These are phyloP conservation scores for Anethum foeniculum DNA, from an alignment of 140 eudicot species.

Conservation along the genomic window DNA sequence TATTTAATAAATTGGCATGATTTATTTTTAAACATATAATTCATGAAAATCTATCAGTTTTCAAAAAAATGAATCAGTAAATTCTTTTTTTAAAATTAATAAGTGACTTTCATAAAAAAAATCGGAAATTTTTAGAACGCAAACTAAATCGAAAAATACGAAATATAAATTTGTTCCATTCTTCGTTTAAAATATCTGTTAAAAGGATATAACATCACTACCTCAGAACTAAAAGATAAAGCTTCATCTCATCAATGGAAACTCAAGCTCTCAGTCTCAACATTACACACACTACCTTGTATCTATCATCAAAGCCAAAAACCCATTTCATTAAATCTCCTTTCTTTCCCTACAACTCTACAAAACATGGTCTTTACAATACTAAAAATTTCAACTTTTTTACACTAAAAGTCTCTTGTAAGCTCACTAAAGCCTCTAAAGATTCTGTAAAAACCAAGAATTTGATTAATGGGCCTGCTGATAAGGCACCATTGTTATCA, in stretches of 20 bases:
- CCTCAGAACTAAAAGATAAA: conserved; percentile 1
- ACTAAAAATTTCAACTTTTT: conserved; percentile 3
- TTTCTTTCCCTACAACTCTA: conserved; percentile 13
- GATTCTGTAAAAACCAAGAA: conserved; percentile 22
- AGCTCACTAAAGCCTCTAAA: conserved; percentile 37
- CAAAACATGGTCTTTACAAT: conserved; percentile 7
- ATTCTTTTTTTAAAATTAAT: too few species aligned
- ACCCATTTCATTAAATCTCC: conserved; percentile 20
- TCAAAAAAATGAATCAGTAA: too few species aligned
- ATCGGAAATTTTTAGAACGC: too few species aligned
- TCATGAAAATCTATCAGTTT: too few species aligned
- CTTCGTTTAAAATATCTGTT: background rate
- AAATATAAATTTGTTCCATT: too few species aligned
- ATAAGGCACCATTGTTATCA: conserved; percentile 57
- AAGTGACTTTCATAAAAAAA: too few species aligned
- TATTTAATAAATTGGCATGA: too few species aligned
- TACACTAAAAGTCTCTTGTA: conserved; percentile 17
- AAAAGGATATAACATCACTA: background rate
- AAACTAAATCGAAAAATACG: too few species aligned
- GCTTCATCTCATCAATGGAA: conserved; percentile 33
- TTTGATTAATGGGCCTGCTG: conserved; percentile 42
- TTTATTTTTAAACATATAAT: too few species aligned
- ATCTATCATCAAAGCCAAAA: conserved; percentile 31
- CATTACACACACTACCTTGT: conserved; percentile 12
- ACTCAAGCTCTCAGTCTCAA: conserved; percentile 22